Percentiles rank a stretch among this genome's conserved stretches.
These are phyloP conservation scores for Globisporangium parvum DNA, from an alignment of 352 stramenopile genomes.

Conservation along the genomic window DNA sequence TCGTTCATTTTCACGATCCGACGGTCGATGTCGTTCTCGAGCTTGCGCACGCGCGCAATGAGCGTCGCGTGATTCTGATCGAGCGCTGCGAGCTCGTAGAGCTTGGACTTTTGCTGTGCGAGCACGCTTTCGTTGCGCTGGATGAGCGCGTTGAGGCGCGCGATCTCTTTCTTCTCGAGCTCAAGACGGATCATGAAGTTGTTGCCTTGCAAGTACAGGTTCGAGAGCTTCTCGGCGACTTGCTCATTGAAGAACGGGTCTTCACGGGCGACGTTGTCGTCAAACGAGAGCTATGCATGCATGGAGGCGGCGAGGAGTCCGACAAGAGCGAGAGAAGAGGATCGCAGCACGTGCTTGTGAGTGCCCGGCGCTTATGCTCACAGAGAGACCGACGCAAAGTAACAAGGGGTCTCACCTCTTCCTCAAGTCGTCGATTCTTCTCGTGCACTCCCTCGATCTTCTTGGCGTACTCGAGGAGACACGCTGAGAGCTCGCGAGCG, in stretches of 20 bases:
- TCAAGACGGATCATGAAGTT: slow-evolving; percentile 78
- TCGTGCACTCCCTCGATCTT: slow-evolving; percentile 71
- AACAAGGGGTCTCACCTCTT: slow-evolving; percentile 39
- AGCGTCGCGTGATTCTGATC: slow-evolving; percentile 66
- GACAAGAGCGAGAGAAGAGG: neutral
- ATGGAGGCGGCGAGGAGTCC: neutral
- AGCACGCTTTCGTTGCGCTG: slow-evolving; percentile 54
- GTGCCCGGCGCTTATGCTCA: too few species aligned
- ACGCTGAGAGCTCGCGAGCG: slow-evolving; percentile 51
- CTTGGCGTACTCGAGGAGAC: slow-evolving; percentile 64
- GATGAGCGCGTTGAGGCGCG: slow-evolving; percentile 54
- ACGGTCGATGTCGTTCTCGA: slow-evolving; percentile 80
- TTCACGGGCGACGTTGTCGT: slow-evolving; percentile 54
- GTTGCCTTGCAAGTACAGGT: slow-evolving; percentile 74
- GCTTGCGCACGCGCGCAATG: slow-evolving; percentile 59
- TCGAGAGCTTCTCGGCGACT: slow-evolving; percentile 66
- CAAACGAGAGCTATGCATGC: slow-evolving; percentile 57
- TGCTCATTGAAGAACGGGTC: slow-evolving; percentile 77
- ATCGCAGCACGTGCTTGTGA: neutral
- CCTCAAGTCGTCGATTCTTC: slow-evolving; percentile 71
- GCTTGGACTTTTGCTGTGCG: slow-evolving; percentile 64
- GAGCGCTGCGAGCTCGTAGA: slow-evolving; percentile 65
- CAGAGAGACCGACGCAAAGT: neutral
- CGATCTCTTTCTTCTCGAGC: slow-evolving; percentile 69
- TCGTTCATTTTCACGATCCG: slow-evolving; percentile 84